Base-by-base conservation (phyloP, 768 basidiomycete species). In the Boletus bicolor region DNA sequence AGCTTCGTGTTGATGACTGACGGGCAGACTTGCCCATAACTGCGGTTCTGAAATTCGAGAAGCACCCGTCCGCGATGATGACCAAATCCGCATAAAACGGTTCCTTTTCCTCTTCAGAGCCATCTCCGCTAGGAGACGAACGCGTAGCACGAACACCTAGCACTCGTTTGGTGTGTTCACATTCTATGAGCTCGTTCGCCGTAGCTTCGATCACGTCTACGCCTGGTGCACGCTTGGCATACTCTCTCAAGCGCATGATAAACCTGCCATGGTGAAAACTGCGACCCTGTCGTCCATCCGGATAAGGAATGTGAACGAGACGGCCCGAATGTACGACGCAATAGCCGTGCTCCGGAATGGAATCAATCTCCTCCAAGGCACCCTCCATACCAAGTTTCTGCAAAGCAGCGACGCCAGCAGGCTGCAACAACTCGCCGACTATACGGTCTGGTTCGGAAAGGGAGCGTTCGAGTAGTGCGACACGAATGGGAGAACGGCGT, bases 181-280 rank as follows among this genome's bases (percentile, higher is more conserved):
- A 82, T 67, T 87, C 82, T 35, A 93, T 75, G 62, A 95, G 78
- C 45, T 86, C 85, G 37, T 85, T 85, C 35, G 85, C 92, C 0
- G 89, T 93, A 44, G 87, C 93, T 70, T 98, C 93, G 19, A 95
- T 77, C 41, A 94, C 76, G 46, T 91, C 86, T 8, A 95, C 90
- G 11, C 85, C 82, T 9, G 68, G 69, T 9, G 86, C 86, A 32
- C 66, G 70, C 51, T 64, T 76, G 36, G 88, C 91, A 39, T 83
- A 83, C 43, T 77, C 79, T 49, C 97, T 79, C 45, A 99, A 74
- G 24, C 80, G 77, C 79, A 87, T 85, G 60, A 99, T 82, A 62
- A 99, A 92, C 54, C 84, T 78, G 5, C 97, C 97, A 69, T 98
- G 96, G 73, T 98, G 96, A 70, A 99, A 98, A 53, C 86, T 85